Conservation (phyloP, 1,139 yeast species). For the Yamadazyma conglobata region DNA sequence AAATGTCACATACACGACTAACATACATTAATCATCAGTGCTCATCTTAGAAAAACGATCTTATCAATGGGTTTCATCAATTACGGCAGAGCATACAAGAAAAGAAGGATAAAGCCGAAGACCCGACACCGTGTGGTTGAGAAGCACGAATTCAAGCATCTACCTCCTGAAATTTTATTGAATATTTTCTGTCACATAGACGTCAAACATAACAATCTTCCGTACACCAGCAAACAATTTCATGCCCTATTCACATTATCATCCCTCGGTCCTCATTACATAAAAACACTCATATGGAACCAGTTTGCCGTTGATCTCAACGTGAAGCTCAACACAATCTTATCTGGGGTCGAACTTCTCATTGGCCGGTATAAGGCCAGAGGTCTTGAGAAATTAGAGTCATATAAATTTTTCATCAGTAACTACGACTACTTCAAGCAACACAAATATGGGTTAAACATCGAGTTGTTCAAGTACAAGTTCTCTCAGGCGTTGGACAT, state of each 20-base stretch:
- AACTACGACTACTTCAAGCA: constrained; percentile 9
- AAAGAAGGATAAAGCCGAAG: too few species aligned
- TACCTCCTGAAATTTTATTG: constrained; percentile 33
- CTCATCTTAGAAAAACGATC: too few species aligned
- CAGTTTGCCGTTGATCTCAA: constrained; percentile 23
- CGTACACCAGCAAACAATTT: constrained; percentile 24
- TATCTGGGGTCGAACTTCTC: constrained; percentile 4
- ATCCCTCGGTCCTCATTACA: constrained; percentile 9
- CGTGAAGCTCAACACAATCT: constrained; percentile 10
- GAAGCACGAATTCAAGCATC: constrained; percentile 11
- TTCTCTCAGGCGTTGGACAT: constrained; percentile 12
- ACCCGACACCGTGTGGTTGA: too few species aligned
- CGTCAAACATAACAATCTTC: constrained; percentile 22
- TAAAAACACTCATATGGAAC: constrained; percentile 13
- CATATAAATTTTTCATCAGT: not conserved
- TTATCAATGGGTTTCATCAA: too few species aligned
- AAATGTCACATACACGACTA: too few species aligned
- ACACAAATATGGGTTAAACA: constrained; percentile 11
- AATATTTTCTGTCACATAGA: constrained; percentile 31
- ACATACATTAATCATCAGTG: too few species aligned
- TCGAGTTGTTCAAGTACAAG: constrained; percentile 15
- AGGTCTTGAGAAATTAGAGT: constrained; percentile 3
- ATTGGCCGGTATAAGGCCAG: constrained; percentile 1
- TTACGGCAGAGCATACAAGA: too few species aligned
- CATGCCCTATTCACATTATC: constrained; percentile 19